Conservation (phyloP, 495 filamentous ascomycete genomes). For the Penicillium ochrochloron region DNA sequence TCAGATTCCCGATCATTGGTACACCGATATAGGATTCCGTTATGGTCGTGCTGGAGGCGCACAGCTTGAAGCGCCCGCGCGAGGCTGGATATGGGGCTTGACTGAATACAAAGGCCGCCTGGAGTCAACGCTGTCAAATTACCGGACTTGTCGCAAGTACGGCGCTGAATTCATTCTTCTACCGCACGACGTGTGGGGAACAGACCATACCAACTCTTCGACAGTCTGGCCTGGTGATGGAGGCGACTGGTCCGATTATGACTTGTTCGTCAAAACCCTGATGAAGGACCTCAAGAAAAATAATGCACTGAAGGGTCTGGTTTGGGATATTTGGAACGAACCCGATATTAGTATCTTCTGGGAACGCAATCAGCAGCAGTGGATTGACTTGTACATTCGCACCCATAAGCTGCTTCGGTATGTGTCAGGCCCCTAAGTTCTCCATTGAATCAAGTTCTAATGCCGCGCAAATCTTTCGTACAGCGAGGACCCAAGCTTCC, state of each 20-base stretch:
- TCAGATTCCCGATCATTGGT: conserved; percentile 37
- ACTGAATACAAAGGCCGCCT: conserved; percentile 38
- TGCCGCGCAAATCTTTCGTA: neutral
- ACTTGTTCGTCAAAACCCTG: conserved; percentile 38
- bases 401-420: conserved; percentile 35
- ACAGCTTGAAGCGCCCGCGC: conserved; percentile 23
- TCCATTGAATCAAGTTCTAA: neutral
- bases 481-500: conserved; percentile 13
- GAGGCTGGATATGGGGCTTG: conserved; percentile 32
- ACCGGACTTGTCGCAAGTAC: conserved; percentile 38
- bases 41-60: conserved; percentile 31
- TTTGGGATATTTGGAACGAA: conserved; percentile 52
- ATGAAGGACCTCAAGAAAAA: conserved; percentile 39
- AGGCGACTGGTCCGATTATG: conserved; percentile 43
- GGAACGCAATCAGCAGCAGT: conserved; percentile 37
- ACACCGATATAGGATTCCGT: conserved; percentile 26
- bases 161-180: conserved; percentile 45
- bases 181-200: conserved; percentile 49
- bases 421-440: neutral
- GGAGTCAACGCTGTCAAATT: conserved; percentile 45
- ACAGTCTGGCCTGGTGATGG: conserved; percentile 44
- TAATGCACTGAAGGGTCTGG: conserved; percentile 35
- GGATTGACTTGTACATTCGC: conserved; percentile 34
- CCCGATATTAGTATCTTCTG: conserved; percentile 44
- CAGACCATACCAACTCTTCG: conserved; percentile 31